Base-by-base conservation (phyloP, 1,139 yeast species). In the Nakaseomyces kungkrabaensis region DNA sequence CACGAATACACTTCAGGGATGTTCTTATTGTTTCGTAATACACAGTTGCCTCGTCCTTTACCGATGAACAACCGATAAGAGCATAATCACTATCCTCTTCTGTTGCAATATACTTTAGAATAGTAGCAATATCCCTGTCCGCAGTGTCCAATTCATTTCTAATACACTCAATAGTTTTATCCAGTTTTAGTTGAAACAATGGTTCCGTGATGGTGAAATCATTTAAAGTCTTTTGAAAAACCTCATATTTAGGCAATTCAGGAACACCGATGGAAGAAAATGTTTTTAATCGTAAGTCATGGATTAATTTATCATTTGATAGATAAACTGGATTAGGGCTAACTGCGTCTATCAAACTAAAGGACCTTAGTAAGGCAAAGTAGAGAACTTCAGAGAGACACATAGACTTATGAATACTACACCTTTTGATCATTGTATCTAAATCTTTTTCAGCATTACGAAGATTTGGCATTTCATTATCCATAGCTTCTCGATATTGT, bases 211-310 rank as follows among this genome's bases (percentile, higher is more conserved):
- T 51, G 1, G 51, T 45, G 48, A 61, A 61, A 8, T 60, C 62
- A 11, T 57, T 42, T 5, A 63, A 34, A 1, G 60, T 54, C 5
- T 56, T 49, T 40, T 61, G 54, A 43, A 62, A 59, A 4, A 51
- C 33, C 3, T 67, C 63, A 59, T 68, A 82, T 0, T 71, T 63
- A 3, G 92, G 86, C 48, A 77, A 62, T 32, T 73, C 74, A 0
- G 97, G 97, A 5, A 82, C 82, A 0, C 95, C 96, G 17, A 90
- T 84, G 0, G 90, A 77, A 17, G 86, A 79, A 71, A 86, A 88
- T 3, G 95, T 82, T 62, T 88, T 89, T 77, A 89, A 78, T 56
- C 96, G 76, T 44, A 89, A 68, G 25, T 76, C 72, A 64, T 76
- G 87, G n/a, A 82, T 67, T 41, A 75, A 62, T 53, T 80, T 79